Evolutionary conservation across 164 flowering plant species (phyloP), one percentile per base, ranked within the genome.

Genomic region (Nymphaea colorata): DNA sequence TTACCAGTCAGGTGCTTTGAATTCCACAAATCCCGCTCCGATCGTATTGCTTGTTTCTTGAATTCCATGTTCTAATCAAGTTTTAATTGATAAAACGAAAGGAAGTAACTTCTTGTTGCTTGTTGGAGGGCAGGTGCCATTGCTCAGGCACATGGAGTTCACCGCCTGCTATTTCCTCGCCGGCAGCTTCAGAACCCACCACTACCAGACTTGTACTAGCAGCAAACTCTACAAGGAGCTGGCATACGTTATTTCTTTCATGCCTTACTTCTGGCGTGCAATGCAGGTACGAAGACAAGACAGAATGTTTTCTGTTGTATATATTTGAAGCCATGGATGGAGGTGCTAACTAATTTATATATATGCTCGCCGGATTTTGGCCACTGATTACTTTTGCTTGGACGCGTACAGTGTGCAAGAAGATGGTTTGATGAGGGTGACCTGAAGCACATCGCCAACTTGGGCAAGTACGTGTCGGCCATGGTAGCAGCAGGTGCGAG

Each of bases 401-500:
- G 36, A 25, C 36, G 36, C 36, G 14, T 51, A 8, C 57, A 95
- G 99, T 95, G 99, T 82, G 96, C 89, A 64, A 87, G 98, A 73
- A 77, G 96, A 78, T 92, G 96, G 95, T 83, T 84, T 53, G 96
- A 92, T 51, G 96, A 95, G 64, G 70, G 73, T 42, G 89, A 92
- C 61, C 36, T 63, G 25, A 71, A 71, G 70, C 90, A 95, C 69
- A 76, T 95, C 74, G 89, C 90, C 43, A 95, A 95, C 87, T 79
- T 95, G 81, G 98, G 99, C 43, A 95, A 95, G 80, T 95, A 95
- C 67, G 96, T 89, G 10, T 95, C 99, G 3, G 99, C 99, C 59
- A 90, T 95, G 98, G 81, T 95, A 51, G 99, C 99, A 62, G 99
- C 99, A 0, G 94, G 96, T 18, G 94, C 91, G 2, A 82, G 96